phyloP scores from a whole-genome alignment of 148 eudicot species.

The Arctostaphylos glauca region DNA sequence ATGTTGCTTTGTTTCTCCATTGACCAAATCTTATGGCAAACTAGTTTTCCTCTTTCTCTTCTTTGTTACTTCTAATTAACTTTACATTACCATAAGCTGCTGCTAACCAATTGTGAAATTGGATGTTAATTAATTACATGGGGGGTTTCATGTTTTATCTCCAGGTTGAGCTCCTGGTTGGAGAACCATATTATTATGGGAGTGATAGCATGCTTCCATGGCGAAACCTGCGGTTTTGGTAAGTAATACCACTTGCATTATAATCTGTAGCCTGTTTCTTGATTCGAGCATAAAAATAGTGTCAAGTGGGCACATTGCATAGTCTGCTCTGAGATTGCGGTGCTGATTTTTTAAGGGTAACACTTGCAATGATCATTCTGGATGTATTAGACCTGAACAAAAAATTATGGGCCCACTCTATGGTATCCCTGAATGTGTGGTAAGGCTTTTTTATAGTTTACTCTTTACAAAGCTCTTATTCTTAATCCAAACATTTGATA shows the following conservation, averaged over 20 bases:
- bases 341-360: neutral
- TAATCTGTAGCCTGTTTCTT: neutral
- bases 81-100: neutral
- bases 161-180: slow-evolving; percentile 77
- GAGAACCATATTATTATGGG: slow-evolving; percentile 87
- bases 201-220: slow-evolving; percentile 74
- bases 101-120: neutral
- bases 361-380: slow-evolving; percentile 5
- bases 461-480: neutral
- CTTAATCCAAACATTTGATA: neutral
- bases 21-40: neutral
- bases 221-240: slow-evolving; percentile 92
- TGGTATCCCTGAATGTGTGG: neutral
- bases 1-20: slow-evolving; percentile 8
- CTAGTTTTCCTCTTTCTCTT: neutral
- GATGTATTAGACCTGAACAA: neutral
- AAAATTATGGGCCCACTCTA: neutral
- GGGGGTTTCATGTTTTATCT: slow-evolving; percentile 12
- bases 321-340: neutral
- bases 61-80: neutral
- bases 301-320: neutral
- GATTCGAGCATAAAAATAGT: slow-evolving; percentile 5
- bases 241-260: slow-evolving; percentile 11
- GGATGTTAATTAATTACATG: neutral
- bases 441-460: neutral